These are phyloP conservation scores for Nymphaea thermarum DNA, from an alignment of 164 flowering plant genomes.

Conservation along the genomic window DNA sequence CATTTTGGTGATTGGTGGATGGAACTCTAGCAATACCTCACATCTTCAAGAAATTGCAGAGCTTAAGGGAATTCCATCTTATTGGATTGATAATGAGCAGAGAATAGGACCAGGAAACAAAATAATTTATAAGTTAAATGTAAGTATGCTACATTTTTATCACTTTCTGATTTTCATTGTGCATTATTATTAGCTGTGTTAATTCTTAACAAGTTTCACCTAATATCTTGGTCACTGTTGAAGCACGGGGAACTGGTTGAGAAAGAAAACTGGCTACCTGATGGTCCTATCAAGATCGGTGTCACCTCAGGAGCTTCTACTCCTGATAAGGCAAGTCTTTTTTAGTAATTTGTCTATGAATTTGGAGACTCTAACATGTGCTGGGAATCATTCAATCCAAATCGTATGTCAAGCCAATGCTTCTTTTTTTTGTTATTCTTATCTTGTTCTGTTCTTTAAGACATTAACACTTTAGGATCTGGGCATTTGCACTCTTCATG, in stretches of 20 bases:
- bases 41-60: constrained; percentile 97
- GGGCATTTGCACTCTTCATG: too few species aligned
- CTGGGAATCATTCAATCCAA: not conserved
- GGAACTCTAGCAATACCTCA: constrained; percentile 97
- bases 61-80: constrained; percentile 63
- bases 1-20: constrained; percentile 85
- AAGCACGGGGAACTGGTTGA: constrained; percentile 94
- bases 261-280: constrained; percentile 81
- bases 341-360: too few species aligned
- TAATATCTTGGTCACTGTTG: not conserved
- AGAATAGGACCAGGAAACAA: constrained; percentile 94
- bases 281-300: constrained; percentile 82
- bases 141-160: constrained; percentile 14
- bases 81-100: constrained; percentile 84
- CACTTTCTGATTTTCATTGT: too few species aligned
- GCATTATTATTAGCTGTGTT: not conserved
- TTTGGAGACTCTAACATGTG: not conserved
- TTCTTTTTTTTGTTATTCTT: too few species aligned
- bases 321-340: constrained; percentile 71
- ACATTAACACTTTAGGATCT: too few species aligned
- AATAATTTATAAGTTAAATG: constrained; percentile 68
- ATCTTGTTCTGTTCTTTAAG: too few species aligned
- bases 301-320: constrained; percentile 96
- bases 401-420: too few species aligned
- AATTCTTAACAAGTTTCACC: not conserved